Evolutionary conservation across 2,329 filamentous ascomycete species (phyloP).

Genomic region (Colletotrichum sp.): DNA sequence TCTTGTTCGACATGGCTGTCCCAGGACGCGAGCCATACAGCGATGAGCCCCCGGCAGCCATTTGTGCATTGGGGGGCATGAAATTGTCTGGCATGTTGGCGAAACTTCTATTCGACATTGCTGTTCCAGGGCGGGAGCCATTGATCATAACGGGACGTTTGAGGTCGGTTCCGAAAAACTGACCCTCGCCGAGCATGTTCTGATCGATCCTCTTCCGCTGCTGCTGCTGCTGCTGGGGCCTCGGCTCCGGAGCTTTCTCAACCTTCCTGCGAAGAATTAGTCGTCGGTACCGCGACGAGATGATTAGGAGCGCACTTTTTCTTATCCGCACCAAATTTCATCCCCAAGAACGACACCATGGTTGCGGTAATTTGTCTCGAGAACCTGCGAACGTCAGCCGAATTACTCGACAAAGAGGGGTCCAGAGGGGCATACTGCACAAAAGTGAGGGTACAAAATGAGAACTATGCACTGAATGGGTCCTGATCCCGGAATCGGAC

Average conservation of each 20-base stretch:
- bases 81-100: constrained; percentile 5
- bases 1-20: constrained; percentile 40
- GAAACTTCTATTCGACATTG: constrained; percentile 18
- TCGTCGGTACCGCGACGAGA: not conserved
- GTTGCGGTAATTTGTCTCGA: constrained; percentile 17
- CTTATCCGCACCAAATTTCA: constrained; percentile 60
- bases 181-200: constrained; percentile 35
- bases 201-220: constrained; percentile 36
- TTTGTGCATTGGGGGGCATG: constrained; percentile 29
- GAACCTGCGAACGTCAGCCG: not conserved
- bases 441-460: constrained; percentile 1
- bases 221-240: constrained; percentile 17
- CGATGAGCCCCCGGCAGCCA: constrained; percentile 43
- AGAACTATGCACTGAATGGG: constrained; percentile 10
- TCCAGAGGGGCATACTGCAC: constrained; percentile 13
- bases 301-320: constrained; percentile 47
- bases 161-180: constrained; percentile 39
- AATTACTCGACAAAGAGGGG: not conserved
- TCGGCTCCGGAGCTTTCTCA: constrained; percentile 25
- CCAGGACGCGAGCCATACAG: constrained; percentile 50
- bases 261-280: constrained; percentile 16
- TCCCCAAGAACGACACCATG: constrained; percentile 66
- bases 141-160: constrained; percentile 36
- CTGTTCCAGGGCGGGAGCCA: constrained; percentile 23
- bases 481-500: not conserved